phyloP scores from a whole-genome alignment of 139 green algal genomes.

The Dunaliella primolecta region DNA sequence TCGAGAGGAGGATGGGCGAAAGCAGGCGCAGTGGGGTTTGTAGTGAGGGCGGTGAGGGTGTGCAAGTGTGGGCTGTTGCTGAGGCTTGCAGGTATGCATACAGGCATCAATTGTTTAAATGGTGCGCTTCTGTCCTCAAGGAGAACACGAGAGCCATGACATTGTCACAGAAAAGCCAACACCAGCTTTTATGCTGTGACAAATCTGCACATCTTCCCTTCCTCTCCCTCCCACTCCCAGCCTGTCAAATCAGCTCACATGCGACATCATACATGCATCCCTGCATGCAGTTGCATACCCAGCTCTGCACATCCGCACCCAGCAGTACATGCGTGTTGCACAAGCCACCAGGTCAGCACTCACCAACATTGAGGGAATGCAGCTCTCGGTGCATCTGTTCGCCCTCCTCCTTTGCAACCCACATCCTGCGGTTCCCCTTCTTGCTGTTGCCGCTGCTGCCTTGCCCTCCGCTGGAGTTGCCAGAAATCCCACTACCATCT shows the following conservation, averaged over 20 bases:
- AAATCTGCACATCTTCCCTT: neutral
- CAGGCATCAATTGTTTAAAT: neutral
- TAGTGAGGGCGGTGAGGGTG: neutral
- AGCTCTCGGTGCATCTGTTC: conserved; percentile 28
- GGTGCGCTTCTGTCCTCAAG: too few species aligned
- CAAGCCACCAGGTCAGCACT: neutral
- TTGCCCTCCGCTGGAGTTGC: too few species aligned
- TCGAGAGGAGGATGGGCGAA: neutral
- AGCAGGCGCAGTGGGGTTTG: neutral
- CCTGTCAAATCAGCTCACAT: neutral
- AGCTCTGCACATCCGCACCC: neutral
- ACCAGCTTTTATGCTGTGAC: neutral
- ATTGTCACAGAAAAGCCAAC: too few species aligned
- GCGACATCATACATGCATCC: neutral
- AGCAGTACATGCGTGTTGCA: neutral
- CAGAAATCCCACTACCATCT: too few species aligned
- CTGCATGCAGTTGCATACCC: neutral
- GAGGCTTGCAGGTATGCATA: neutral
- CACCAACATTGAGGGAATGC: conserved; percentile 40
- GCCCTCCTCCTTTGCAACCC: neutral
- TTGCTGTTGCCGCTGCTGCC: neutral
- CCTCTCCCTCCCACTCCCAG: neutral
- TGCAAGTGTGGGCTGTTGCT: neutral
- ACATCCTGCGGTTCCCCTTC: neutral
- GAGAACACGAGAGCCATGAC: neutral